Base-by-base conservation (phyloP, 164 flowering plant genomes). In the Chloranthus sessilifolius region DNA sequence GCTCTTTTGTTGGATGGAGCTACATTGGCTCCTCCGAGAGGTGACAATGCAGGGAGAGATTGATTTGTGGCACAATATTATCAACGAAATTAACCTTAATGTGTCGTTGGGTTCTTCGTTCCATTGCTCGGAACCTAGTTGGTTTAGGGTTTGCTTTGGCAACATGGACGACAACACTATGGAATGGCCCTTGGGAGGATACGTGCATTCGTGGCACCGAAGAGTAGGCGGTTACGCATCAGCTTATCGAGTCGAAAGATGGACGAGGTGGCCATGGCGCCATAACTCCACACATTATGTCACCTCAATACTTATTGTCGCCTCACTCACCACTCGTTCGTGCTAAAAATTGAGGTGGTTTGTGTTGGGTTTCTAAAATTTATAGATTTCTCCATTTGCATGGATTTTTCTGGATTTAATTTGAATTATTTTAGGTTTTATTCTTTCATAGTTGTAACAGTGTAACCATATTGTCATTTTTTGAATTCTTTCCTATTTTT, bases 91-190 rank as follows among this genome's bases (percentile, higher is more conserved):
- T 1, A 88, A 85, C 77, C 80, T 92, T n/a, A 92, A 92, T 40
- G 83, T 92, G 0, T 92, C 98, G 3, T 95, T 96, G 0, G 98
- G 98, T 1, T 73, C 76, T 0, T 82, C 95, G 3, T 92, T 82
- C 42, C 95, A 83, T 37, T 88, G 95, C 71, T 40, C 75, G 0
- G 90, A 88, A 50, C 82, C 96, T 0, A 96, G 98, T 7, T 92
- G 99, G 99, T 88, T 86, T 40, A 30, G 62, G 42, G 56, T 58
- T 5, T 58, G 62, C 62, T 43, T 58, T 25, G 62, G 55, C 4
- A 58, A 50, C 50, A 58, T 58, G 58, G 58, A 53, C 29, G 58
- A 53, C 12, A 49, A 42, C 22, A 53, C 58, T 30, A 43, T 53
- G 58, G 43, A 31, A 41, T 30, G 41, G 58, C 58, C 1, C 48